Base-by-base conservation (phyloP, 176 grass and related monocot genomes). In the Aegilops speltoides region DNA sequence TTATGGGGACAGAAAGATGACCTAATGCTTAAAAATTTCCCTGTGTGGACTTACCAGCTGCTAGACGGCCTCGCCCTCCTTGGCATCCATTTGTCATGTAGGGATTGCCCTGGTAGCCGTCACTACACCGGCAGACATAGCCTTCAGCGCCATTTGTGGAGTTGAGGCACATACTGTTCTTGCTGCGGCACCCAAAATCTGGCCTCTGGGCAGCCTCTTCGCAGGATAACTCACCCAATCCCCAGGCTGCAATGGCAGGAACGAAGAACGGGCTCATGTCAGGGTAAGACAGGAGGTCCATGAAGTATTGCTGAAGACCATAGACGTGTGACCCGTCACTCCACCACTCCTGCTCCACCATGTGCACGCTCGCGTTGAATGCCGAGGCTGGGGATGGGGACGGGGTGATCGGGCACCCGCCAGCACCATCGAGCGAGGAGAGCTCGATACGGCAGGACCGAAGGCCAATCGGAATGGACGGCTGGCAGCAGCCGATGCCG, bases 101-200 rank as follows among this genome's bases (percentile, higher is more conserved):
- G 12, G 93, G 90, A 77, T 95, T 92, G 59, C 93, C 93, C 0
- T 92, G 17, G 56, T 88, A 95, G 28, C 85, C 85, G 0, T 75
- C 45, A 82, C 65, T 67, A 62, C 93, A 92, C 31, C 77, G 77
- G 83, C 93, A 92, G 13, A 76, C 72, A 68, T 95, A 95, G 8
- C 88, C 85, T 3, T 54, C 31, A 10, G 85, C 85, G 29, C 89
- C n/a, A 66, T 67, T 65, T 23, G 60, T 73, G 57, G 79, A 54
- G 59, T 74, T n/a, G 23, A 84, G 7, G 56, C 76, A 87, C 84
- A 85, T 20, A 59, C 78, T 87, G 40, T 87, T 52, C 78, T 52
- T 81, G 78, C 85, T 81, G 69, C 25, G 68, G 57, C 85, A 87
- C 38, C 85, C 85, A 11, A 50, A 87, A 22, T 71, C 85, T 4